Base-by-base conservation (phyloP, 164 flowering plant genomes). In the Nelumbo lutea region DNA sequence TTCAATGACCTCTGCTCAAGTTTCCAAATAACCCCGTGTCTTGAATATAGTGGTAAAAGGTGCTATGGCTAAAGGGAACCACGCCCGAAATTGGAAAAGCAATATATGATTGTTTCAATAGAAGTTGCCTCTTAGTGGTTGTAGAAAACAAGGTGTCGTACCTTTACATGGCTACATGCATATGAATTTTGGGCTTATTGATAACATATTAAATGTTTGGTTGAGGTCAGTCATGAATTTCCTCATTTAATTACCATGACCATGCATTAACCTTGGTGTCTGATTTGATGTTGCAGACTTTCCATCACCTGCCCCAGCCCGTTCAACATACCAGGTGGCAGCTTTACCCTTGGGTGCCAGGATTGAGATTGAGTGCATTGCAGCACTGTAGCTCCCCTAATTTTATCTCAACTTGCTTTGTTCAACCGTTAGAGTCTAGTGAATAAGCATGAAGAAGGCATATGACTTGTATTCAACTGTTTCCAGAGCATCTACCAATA, bases 331-430 rank as follows among this genome's bases (percentile, higher is more conserved):
- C 73, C 92, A 93, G 79, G 98, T 88, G 9, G 98, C 96, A 50
- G 93, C 90, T 52, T 71, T 93, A 71, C 98, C 98, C 4, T 38
- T 88, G 90, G 82, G 85, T 78, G 98, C 98, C 27, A 88, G 70
- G 85, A 78, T 94, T 59, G 98, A 94, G 76, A 91, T 94, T 14
- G 98, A 94, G 70, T 94, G 98, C 90, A 91, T 94, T 72, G 98
- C 98, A 3, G 77, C 84, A 7, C 83, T 89, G 42, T 81, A 79
- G 62, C 4, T 3, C 27, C 47, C 10, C 46, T 42, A 13, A 7
- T 61, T 42, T 42, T 3, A 4, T 9, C 10, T 52, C 10, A 52
- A 15, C 10, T 0, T 9, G 57, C 14, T 39, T 39, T 7, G 8
- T 59, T 39, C 42, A 59, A 42, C 61, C 38, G 40, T 43, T 38